phyloP scores from a whole-genome alignment of 2,329 filamentous ascomycete species.

The Decorospora gaudefroyi region DNA sequence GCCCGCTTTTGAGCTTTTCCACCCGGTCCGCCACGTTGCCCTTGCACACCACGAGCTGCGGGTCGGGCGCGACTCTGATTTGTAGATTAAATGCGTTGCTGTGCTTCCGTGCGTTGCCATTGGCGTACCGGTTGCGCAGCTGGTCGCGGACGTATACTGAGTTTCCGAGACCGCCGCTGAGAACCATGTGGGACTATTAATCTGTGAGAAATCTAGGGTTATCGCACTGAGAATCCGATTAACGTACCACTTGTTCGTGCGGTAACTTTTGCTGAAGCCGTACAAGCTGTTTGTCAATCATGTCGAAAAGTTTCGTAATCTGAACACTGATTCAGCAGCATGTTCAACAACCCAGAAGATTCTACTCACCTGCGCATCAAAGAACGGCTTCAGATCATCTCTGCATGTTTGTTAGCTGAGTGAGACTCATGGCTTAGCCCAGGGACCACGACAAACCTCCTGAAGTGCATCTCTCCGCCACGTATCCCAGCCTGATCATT shows the following conservation, averaged over 20 bases:
- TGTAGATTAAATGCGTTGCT: conserved; percentile 29
- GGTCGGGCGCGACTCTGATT: conserved; percentile 51
- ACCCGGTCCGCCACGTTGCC: conserved; percentile 55
- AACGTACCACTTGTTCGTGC: conserved; percentile 31
- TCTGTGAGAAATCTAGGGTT: neutral
- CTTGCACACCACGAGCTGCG: conserved; percentile 60
- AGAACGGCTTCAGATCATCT: conserved; percentile 27
- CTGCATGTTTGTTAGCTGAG: conserved; percentile 19
- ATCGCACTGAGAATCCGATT: conserved; percentile 20
- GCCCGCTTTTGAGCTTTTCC: conserved; percentile 51
- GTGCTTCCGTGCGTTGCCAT: conserved; percentile 13
- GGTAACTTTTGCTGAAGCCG: conserved; percentile 34
- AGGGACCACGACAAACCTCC: neutral
- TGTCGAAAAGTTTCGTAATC: conserved; percentile 32
- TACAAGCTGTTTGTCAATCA: conserved; percentile 41
- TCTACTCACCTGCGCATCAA: conserved; percentile 19
- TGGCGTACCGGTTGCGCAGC: conserved; percentile 42
- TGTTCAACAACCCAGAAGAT: neutral
- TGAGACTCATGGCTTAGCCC: neutral
- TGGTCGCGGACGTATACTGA: conserved; percentile 48
- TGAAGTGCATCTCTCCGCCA: conserved; percentile 27
- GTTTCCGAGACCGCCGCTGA: conserved; percentile 52
- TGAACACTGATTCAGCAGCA: conserved; percentile 2
- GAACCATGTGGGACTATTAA: conserved; percentile 41
- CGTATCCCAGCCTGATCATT: conserved; percentile 22